phyloP scores from a whole-genome alignment of 1,139 yeast genomes.

The Kurtzmaniella quercitrusa region DNA sequence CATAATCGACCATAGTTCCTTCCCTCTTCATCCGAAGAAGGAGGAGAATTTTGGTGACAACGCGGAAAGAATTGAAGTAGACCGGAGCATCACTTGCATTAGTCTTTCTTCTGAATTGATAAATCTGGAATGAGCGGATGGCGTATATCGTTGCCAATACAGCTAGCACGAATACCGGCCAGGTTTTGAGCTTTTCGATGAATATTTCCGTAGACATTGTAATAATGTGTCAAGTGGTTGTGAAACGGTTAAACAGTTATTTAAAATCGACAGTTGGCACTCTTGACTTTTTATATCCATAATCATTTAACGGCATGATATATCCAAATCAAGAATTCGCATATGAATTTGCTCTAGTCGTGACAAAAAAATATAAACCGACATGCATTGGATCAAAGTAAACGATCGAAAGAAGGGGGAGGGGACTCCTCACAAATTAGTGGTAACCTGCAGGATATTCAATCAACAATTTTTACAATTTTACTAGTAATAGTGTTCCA shows the following conservation, averaged over 20 bases:
- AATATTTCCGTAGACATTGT: neutral
- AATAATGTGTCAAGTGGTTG: neutral
- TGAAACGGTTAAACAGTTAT: no score
- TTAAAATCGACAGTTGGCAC: no score
- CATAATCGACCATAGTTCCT: slow-evolving; percentile 23
- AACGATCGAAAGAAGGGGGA: no score
- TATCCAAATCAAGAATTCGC: neutral
- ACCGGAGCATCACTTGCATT: slow-evolving; percentile 1
- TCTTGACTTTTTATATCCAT: neutral
- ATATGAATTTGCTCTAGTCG: neutral
- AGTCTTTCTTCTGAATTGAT: slow-evolving; percentile 3
- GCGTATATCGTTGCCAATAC: neutral
- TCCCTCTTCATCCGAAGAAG: slow-evolving; percentile 15
- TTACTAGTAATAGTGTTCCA: no score
- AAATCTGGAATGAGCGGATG: neutral
- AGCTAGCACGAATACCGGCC: slow-evolving; percentile 4
- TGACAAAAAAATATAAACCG: neutral
- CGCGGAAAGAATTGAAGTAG: neutral
- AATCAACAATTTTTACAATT: no score
- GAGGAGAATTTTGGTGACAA: slow-evolving; percentile 9
- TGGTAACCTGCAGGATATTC: no score
- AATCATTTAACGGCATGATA: neutral
- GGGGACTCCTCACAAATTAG: no score
- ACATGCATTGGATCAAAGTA: no score
- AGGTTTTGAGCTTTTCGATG: neutral